These are phyloP conservation scores for Spinellus fusiger DNA, from an alignment of 192 early-diverging fungal species.

Conservation along the genomic window DNA sequence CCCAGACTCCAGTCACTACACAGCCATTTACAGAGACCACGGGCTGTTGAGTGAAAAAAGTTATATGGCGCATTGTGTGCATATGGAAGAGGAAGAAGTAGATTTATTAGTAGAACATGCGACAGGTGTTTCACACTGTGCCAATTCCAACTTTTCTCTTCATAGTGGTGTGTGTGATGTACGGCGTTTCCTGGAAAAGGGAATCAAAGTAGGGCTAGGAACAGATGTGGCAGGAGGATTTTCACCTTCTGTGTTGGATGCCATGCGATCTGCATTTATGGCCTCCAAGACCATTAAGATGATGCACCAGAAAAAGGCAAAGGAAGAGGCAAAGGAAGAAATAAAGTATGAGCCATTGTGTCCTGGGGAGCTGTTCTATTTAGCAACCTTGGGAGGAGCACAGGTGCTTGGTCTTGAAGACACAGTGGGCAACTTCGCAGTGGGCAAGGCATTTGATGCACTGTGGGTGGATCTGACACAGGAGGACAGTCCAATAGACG, in stretches of 20 bases:
- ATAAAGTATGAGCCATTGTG: constrained; percentile 49
- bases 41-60: constrained; percentile 67
- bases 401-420: constrained; percentile 66
- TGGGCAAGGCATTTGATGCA: constrained; percentile 92
- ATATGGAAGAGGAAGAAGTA: constrained; percentile 72
- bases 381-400: constrained; percentile 92
- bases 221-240: constrained; percentile 93
- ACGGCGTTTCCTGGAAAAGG: constrained; percentile 60
- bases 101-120: constrained; percentile 53
- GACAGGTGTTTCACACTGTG: constrained; percentile 86
- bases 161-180: constrained; percentile 79
- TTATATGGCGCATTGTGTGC: constrained; percentile 93
- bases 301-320: constrained; percentile 13
- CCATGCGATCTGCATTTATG: constrained; percentile 75
- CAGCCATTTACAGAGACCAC: constrained; percentile 69
- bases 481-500: constrained; percentile 48
- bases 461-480: constrained; percentile 60
- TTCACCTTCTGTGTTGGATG: constrained; percentile 78
- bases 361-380: constrained; percentile 69
- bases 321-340: neutral
- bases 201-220: constrained; percentile 85
- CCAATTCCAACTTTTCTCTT: constrained; percentile 86
- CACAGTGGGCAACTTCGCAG: constrained; percentile 74
- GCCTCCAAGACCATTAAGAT: constrained; percentile 64
- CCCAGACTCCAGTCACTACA: constrained; percentile 65